Evolutionary conservation across 176 grass and related monocot species (phyloP), one percentile per base, ranked within the genome.

Genomic region (Rhipidocladum racemiflorum): DNA sequence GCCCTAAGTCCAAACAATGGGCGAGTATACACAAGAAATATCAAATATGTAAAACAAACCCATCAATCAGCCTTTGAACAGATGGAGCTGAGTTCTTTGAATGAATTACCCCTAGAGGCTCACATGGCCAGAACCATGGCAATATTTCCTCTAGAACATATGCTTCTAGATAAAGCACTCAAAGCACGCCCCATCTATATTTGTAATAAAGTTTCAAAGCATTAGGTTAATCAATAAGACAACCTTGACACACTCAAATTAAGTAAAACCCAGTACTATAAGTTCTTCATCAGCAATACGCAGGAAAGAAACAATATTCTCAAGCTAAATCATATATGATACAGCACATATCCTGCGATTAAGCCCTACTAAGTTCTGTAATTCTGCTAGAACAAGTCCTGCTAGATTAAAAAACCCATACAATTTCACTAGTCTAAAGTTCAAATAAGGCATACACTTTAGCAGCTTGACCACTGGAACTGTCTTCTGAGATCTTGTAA

Each of bases 401-500:
- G 14, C n/a, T 23, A 42, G 27, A 61, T 43, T 32, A 46, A 50
- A 39, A 39, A 24, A 20, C 13, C 24, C 4, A 64, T 27, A 56
- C 30, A 9, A 78, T 27, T 40, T 63, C 6, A 43, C 1, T 75
- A 79, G 21, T 73, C 34, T 17, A 49, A 65, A 60, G 57, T 1
- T 34, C 32, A 34, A 34, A 34, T 34, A 34, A 34, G 48, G 16
- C 43, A 49, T 97, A 97, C 94, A 94, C 86, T 94, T 92, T 92
- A 56, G 81, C 12, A 83, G 50, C 34, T 73, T 87, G 70, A 18
- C 87, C 79, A 45, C 7, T 30, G 4, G 91, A 77, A 64, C 17
- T 48, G 17, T 97, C 91, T 74, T 94, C 89, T 42, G 94, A 92
- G 38, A 97, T 90, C 78, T 89, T 97, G 74, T 94, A 97, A 38